A percentile compares a stretch with the other conserved stretches of the same genome.
Evolutionary conservation across 352 stramenopile genomes (phyloP).

Genomic region (Globisporangium lucens): DNA sequence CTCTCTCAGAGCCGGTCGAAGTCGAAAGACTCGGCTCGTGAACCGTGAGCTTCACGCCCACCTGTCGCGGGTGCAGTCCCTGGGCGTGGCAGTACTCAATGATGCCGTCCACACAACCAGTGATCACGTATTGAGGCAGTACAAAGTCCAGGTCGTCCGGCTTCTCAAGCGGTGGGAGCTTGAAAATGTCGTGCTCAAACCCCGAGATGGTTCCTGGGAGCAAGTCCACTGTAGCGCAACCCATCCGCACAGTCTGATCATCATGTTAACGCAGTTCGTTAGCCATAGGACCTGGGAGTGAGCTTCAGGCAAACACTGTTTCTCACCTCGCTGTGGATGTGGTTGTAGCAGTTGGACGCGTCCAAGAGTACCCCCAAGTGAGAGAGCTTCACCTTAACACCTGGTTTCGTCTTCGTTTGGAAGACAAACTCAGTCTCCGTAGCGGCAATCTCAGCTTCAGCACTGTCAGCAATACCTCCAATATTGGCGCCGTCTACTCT

Average conservation of each 20-base stretch:
- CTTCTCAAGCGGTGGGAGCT: neutral
- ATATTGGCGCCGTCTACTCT: neutral
- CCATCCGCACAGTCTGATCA: neutral
- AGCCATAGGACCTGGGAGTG: neutral
- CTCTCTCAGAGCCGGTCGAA: neutral
- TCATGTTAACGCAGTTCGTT: neutral
- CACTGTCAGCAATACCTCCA: neutral
- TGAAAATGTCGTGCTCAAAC: conserved; percentile 8
- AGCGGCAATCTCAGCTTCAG: neutral
- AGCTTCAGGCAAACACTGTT: neutral
- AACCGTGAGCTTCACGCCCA: conserved; percentile 3
- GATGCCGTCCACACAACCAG: neutral
- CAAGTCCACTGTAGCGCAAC: neutral
- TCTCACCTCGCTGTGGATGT: conserved; percentile 5
- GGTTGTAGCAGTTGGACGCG: conserved; percentile 4
- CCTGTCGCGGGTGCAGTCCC: neutral
- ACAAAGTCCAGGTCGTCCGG: conserved; percentile 11
- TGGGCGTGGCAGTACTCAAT: conserved; percentile 1
- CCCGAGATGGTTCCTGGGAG: conserved; percentile 2
- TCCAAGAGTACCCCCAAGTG: neutral
- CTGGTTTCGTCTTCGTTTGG: neutral
- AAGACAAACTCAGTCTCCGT: neutral
- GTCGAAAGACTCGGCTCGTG: neutral
- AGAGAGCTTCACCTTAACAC: neutral
- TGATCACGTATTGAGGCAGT: conserved; percentile 6